Evolutionary conservation across 345 rosid genomes (phyloP), one percentile per base, ranked within the genome.

Genomic region (Acer campestre): DNA sequence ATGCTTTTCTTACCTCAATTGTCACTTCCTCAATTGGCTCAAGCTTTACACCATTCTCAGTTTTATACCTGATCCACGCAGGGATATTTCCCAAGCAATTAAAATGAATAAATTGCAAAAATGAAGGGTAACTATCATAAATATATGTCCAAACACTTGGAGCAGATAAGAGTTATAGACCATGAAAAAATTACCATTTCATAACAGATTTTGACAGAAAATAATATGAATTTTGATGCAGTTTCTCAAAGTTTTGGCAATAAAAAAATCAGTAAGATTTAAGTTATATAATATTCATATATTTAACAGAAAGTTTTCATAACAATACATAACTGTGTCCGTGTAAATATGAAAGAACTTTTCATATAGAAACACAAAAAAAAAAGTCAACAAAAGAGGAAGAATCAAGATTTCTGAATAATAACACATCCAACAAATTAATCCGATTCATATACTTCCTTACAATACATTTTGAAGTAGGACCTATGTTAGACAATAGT

Each of bases 11-110:
- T 72, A 87, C 98, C 89, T 94, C 98, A 78, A 92, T 88, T 40
- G 92, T 92, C 78, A 91, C 98, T 87, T 96, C 98, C 89, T 96
- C 99, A 65, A 96, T 88, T 70, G 98, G 98, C 83, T 96, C 99
- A 67, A 94, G 93, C 88, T 82, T 92, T 88, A 82, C 81, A 53
- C 87, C 84, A 1, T 82, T 84, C 75, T 88, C 95, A 79, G 85
- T 83, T 88, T 89, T 92, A 78, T 96, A 96, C 98, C 98, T 96
- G 85, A 84, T 75, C 53, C 76, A 84, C 40, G 25, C 1, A 49
- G 67, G 9, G 67, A 75, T 12, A 67, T 49, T 70, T 55, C 27
- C 72, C 46, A 62, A n/a, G 53, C 11, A 12, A 17, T 13, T n/a
- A 73, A 31, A 53, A 66, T 44, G 29, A 78, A 65, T 63, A 70